These are phyloP conservation scores for Ustilago crameri DNA, from an alignment of 1,284 basidiomycete species.

Conservation along the genomic window DNA sequence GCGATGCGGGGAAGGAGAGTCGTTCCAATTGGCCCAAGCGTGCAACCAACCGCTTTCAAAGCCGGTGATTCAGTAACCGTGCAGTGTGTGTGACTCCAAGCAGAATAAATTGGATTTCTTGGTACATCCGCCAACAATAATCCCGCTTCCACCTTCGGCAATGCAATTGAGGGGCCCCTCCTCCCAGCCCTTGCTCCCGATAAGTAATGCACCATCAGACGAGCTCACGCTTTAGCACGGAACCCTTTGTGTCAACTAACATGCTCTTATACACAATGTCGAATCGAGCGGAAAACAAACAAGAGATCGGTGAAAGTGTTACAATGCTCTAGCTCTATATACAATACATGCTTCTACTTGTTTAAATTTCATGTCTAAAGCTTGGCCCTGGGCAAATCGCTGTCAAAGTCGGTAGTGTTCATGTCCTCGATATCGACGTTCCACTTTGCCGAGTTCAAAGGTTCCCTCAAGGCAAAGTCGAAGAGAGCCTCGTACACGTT, in stretches of 20 bases:
- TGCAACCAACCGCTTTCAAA: neutral
- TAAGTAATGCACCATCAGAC: neutral
- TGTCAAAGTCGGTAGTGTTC: slow-evolving; percentile 55
- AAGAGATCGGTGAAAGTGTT: neutral
- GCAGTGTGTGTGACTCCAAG: too few relatives aligned
- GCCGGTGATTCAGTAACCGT: too few relatives aligned
- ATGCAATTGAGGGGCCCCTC: neutral
- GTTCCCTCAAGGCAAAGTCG: slow-evolving; percentile 61
- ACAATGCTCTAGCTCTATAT: neutral
- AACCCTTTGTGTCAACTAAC: too few relatives aligned
- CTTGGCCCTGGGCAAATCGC: slow-evolving; percentile 50
- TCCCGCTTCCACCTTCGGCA: neutral
- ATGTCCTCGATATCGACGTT: slow-evolving; percentile 66
- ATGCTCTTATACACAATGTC: too few relatives aligned
- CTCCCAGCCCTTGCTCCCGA: neutral
- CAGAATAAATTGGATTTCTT: too few relatives aligned
- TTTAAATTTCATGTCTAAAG: slow-evolving; percentile 15
- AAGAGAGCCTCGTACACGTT: slow-evolving; percentile 66
- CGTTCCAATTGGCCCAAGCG: neutral
- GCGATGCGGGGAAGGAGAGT: neutral
- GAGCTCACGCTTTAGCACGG: too few relatives aligned
- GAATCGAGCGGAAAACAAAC: too few relatives aligned
- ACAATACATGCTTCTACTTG: neutral
- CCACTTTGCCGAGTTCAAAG: slow-evolving; percentile 62
- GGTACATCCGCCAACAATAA: neutral